These are phyloP conservation scores for Xylaria sp. DNA, from an alignment of 2,329 filamentous ascomycete species.

Conservation along the genomic window DNA sequence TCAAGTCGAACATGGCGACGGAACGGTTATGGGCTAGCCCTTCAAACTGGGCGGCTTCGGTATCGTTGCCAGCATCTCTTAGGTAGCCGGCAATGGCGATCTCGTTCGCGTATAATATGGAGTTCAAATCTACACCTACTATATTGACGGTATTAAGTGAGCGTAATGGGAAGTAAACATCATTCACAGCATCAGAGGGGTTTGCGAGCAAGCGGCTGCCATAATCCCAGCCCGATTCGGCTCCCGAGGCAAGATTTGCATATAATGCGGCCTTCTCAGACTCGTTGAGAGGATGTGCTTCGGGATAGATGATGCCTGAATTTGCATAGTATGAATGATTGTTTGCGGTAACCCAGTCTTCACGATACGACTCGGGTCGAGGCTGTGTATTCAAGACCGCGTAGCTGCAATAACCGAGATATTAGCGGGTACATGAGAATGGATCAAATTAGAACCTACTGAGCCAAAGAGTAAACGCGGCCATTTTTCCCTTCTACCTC, in stretches of 20 bases:
- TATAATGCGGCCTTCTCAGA: conserved; percentile 65
- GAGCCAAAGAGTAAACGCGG: conserved; percentile 65
- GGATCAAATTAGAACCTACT: conserved; percentile 50
- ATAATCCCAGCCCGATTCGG: conserved; percentile 75
- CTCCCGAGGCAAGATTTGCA: conserved; percentile 70
- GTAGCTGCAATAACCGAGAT: conserved; percentile 54
- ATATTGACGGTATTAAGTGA: conserved; percentile 68
- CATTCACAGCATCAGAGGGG: conserved; percentile 66
- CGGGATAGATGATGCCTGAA: conserved; percentile 68
- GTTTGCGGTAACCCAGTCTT: conserved; percentile 73
- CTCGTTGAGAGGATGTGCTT: conserved; percentile 60
- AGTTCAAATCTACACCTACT: conserved; percentile 73
- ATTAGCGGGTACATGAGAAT: background rate
- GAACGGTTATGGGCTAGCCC: conserved; percentile 62
- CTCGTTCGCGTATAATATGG: conserved; percentile 74
- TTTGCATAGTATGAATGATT: conserved; percentile 70
- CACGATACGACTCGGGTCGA: conserved; percentile 72
- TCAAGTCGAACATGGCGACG: conserved; percentile 68
- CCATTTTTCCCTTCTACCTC: conserved; percentile 55
- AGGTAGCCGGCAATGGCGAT: conserved; percentile 66
- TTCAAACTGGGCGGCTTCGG: conserved; percentile 60
- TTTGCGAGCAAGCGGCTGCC: conserved; percentile 65
- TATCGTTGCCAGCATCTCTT: conserved; percentile 60
- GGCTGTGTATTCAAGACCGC: conserved; percentile 72
- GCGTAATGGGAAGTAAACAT: conserved; percentile 72